Evolutionary conservation across 345 rosid genomes (phyloP), one percentile per base, ranked within the genome.

Genomic region (Balakata baccata): DNA sequence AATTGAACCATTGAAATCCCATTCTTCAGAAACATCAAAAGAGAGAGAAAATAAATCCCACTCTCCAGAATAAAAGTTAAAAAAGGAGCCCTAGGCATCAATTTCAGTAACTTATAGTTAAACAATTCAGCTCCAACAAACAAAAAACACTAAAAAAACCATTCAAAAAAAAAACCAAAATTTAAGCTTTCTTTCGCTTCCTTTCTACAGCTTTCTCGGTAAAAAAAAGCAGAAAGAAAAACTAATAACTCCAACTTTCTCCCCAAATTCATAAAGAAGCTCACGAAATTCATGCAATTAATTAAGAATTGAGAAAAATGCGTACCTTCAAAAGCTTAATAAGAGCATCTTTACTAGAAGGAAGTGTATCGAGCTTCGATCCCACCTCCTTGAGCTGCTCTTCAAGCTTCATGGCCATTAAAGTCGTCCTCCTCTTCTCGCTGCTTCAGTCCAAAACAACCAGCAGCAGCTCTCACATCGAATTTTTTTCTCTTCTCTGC

Each of bases 321-420:
- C 79, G 52, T 52, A 86, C 99, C 99, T 91, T 89, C 22, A 95
- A 82, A 75, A 95, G 97, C 87, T 86, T 89, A 68, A 90, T 79
- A 76, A 95, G 85, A 11, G 88, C 84, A 77, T 95, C 99, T 75
- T 91, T 89, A 64, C 91, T 47, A 45, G 92, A 53, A 59, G 96
- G 93, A 79, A 82, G 92, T 34, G 87, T 72, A 59, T 86, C 87
- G 75, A 95, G 96, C 89, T 86, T 91, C 75, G 97, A 90, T 91
- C 99, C 99, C 73, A 92, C 71, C 82, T 89, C 97, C 84, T 74
- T 84, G 52, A 95, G 84, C 85, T 83, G 90, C 70, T 77, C 84
- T 76, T 86, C 86, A n/a, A 85, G 84, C 87, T 87, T 89, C 58
- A 79, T 84, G 7, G 86, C 88, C 99, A 92, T 94, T 73, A 66